Conservation (phyloP, 345 rosid genomes). For the Eucalyptus pauciflora region DNA sequence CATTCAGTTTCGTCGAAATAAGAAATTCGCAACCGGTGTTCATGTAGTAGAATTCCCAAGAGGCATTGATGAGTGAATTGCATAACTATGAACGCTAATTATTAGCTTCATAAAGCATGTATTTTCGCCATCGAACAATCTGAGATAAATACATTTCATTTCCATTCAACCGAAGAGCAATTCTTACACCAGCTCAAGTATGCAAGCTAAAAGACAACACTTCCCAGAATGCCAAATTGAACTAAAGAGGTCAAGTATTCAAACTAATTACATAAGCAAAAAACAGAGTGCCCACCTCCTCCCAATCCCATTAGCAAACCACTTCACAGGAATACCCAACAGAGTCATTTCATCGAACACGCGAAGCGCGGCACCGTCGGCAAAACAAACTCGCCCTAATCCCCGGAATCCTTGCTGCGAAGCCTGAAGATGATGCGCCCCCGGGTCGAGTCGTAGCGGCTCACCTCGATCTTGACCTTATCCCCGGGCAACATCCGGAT, state of each 20-base stretch:
- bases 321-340: background rate
- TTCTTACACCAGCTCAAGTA: background rate
- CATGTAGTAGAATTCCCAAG: background rate
- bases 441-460: conserved; percentile 71
- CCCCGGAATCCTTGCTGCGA: conserved; percentile 23
- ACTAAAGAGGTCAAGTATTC: background rate
- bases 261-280: background rate
- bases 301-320: background rate
- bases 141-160: background rate
- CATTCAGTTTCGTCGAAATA: background rate
- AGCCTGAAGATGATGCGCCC: conserved; percentile 69
- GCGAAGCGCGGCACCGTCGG: background rate
- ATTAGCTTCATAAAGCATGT: background rate
- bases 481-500: conserved; percentile 84
- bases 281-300: background rate
- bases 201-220: background rate
- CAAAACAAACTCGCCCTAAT: background rate
- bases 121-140: background rate
- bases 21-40: background rate
- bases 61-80: background rate
- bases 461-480: conserved; percentile 74
- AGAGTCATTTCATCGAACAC: background rate
- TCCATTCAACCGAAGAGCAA: background rate
- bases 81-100: background rate
- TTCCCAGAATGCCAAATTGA: background rate